Base-by-base conservation (phyloP, 805 yeast genomes). In the Wickerhamomyces strasburgensis region DNA sequence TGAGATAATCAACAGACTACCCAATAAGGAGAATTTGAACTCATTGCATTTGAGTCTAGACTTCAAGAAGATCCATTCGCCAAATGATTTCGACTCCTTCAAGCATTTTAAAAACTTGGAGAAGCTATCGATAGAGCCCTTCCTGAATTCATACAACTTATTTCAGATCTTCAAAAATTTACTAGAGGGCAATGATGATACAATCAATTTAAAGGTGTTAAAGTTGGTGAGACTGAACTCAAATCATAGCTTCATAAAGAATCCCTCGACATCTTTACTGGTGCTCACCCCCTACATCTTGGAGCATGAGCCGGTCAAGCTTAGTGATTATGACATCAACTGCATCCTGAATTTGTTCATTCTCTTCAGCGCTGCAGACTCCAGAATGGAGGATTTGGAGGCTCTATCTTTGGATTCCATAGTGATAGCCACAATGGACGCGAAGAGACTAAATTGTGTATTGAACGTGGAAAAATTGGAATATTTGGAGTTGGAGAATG, bases 101-200 rank as follows among this genome's bases (percentile, higher is more conserved):
- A 38, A 25, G 18, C 35, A 28, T 10, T 65, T 60, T 40, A 51
- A 55, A n/a, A 60, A 56, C 34, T 42, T 70, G 14, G 44, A 38
- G 17, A 45, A 47, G 10, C 52, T 70, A 13, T 62, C 64, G 17
- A 43, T 70, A 14, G 56, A 58, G 17, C 69, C 72, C 3, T 65
- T 64, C 35, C 35, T 46, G 6, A 56, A 54, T 37, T 51, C 62
- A 3, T 35, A 16, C 5, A 57, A 54, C 27, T 47, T 68, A 13
- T 34, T 31, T 18, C 43, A 45, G 13, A 34, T 48, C 10, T 48
- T 51, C 26, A 35, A 37, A n/a, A 38, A 38, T 33, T n/a, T 46
- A 6, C 18, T 48, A 6, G 37, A 35, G 15, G 48, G 43, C 11
- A 28, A 33, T 4, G 29, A 35, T 17, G 34, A 27, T 17, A 19